Evolutionary conservation across 495 filamentous ascomycete species (phyloP).

Genomic region (Trichoderma orchidacearum): DNA sequence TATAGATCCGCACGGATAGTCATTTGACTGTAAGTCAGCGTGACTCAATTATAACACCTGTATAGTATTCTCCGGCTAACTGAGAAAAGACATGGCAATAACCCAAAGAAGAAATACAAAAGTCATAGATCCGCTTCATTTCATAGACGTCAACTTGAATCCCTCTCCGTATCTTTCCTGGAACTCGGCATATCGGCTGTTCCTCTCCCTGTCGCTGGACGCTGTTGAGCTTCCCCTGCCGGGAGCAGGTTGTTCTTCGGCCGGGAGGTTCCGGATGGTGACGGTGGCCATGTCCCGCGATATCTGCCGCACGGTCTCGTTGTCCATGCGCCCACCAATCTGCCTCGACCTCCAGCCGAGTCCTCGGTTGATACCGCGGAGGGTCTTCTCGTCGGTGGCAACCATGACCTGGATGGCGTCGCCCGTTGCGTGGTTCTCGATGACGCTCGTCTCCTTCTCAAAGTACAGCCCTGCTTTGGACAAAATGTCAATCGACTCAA

Average conservation of each 20-base stretch:
- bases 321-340: background rate
- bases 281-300: background rate
- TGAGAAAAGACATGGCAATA: too few relatives aligned
- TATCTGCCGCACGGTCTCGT: background rate
- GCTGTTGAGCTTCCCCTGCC: background rate
- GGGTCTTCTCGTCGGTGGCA: background rate
- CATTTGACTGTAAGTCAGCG: too few relatives aligned
- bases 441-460: background rate
- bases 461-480: background rate
- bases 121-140: constrained; percentile 8
- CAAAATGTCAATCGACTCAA: background rate
- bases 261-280: background rate
- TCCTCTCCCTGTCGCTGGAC: background rate
- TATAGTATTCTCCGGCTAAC: too few relatives aligned
- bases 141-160: background rate
- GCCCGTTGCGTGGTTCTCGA: background rate
- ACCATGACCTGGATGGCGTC: background rate
- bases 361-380: background rate
- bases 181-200: constrained; percentile 4
- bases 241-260: background rate
- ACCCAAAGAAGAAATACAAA: background rate
- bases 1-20: too few relatives aligned
- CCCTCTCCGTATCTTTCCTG: constrained; percentile 17
- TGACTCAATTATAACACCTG: too few relatives aligned
- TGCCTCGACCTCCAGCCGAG: background rate